Conservation (phyloP, 2,329 filamentous ascomycete genomes). For the Clonostachys rhizophaga region DNA sequence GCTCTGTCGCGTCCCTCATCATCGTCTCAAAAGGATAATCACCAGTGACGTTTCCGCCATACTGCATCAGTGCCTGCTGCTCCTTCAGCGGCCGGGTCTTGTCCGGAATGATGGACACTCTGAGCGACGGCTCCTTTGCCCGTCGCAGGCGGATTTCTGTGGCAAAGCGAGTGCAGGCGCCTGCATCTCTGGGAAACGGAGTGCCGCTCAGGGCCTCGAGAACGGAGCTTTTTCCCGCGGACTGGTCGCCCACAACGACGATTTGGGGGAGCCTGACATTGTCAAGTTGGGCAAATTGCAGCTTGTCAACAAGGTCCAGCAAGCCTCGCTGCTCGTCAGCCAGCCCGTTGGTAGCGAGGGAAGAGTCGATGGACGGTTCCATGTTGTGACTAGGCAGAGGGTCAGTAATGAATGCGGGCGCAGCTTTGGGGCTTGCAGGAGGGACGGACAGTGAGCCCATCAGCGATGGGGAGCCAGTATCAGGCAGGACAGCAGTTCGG, state of each 20-base stretch:
- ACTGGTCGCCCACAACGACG: slow-evolving; percentile 61
- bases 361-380: slow-evolving; percentile 38
- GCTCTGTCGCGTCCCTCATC: slow-evolving; percentile 43
- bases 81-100: slow-evolving; percentile 38
- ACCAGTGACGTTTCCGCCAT: slow-evolving; percentile 38
- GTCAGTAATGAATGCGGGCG: no score
- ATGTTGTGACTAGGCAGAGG: slow-evolving; percentile 15
- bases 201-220: slow-evolving; percentile 60
- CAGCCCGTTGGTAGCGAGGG: slow-evolving; percentile 42
- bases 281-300: slow-evolving; percentile 47
- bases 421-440: no score
- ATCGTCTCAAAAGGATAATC: slow-evolving; percentile 42
- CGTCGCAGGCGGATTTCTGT: slow-evolving; percentile 54
- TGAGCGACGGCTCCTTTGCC: slow-evolving; percentile 35
- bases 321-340: slow-evolving; percentile 50
- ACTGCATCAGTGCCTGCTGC: slow-evolving; percentile 39
- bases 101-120: slow-evolving; percentile 51
- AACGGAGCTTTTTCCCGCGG: slow-evolving; percentile 59
- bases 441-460: no score
- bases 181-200: slow-evolving; percentile 54
- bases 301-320: slow-evolving; percentile 51
- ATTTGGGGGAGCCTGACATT: slow-evolving; percentile 54
- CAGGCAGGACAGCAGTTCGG: no score
- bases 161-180: slow-evolving; percentile 57
- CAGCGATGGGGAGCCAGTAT: no score